A percentile compares a stretch with the other conserved stretches of the same genome.
Evolutionary conservation across 305 asterid genomes (phyloP).

Genomic region (Coffea humblotiana): DNA sequence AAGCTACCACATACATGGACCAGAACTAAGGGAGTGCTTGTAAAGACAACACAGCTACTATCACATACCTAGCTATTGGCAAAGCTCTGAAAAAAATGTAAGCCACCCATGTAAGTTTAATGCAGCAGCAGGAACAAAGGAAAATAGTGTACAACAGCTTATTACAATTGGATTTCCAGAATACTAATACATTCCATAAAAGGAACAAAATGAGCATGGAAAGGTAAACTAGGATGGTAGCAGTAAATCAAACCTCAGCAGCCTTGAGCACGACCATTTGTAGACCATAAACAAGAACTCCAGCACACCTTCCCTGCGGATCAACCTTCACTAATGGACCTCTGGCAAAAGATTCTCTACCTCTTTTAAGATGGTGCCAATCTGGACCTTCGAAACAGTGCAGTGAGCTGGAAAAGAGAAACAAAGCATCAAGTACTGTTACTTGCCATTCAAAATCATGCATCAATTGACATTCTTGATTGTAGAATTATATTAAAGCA

Average conservation of each 20-base stretch:
- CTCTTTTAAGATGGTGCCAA: conserved; percentile 86
- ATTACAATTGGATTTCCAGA: background rate
- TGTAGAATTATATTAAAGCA: background rate
- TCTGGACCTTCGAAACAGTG: conserved; percentile 98
- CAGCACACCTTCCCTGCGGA: conserved; percentile 92
- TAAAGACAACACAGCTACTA: background rate
- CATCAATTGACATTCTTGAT: background rate
- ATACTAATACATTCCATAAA: background rate
- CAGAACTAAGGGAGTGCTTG: background rate
- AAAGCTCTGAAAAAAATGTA: background rate
- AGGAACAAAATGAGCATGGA: conserved; percentile 7
- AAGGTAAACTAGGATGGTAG: conserved; percentile 20
- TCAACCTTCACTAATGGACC: conserved; percentile 93
- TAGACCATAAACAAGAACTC: conserved; percentile 74
- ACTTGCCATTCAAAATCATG: conserved; percentile 5
- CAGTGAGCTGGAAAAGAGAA: conserved; percentile 70
- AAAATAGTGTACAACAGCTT: background rate
- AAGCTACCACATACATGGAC: background rate
- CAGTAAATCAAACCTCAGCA: conserved; percentile 64
- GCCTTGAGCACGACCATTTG: conserved; percentile 97
- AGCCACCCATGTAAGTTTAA: background rate
- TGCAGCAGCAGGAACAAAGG: background rate
- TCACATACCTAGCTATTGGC: background rate
- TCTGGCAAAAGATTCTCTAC: conserved; percentile 74
- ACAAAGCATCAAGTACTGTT: conserved; percentile 23